Evolutionary conservation across 2,329 filamentous ascomycete species (phyloP), one percentile per base, ranked within the genome.

Genomic region (Phoma sp.): DNA sequence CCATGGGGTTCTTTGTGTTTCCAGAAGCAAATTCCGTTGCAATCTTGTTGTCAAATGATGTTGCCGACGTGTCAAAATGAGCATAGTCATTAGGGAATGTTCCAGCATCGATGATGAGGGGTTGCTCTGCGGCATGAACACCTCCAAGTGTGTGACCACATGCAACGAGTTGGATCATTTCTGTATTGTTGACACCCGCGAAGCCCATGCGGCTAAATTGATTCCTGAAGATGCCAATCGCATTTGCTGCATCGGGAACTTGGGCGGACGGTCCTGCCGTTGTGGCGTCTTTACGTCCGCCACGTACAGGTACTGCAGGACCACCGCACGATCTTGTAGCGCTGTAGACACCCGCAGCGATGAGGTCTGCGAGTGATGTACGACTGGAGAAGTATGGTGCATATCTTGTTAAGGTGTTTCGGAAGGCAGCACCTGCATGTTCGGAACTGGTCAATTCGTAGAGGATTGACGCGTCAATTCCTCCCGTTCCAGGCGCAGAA

Each of bases 131-230:
- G 21, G 76, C 74, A 69, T 87, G 85, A 7, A 87, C 84, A 14
- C 84, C 82, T 18, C 85, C 85, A 18, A 88, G 68, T 0, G 83
- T 83, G 66, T 88, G 85, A 2, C 85, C 85, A 64, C 85, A 88
- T 9, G 84, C 84, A 1, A 80, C 80, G 20, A 85, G 74, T 62
- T 83, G 79, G 34, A 87, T 85, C 83, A 87, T 87, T 59, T 87
- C 83, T 14, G 76, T 68, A 10, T 68, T 68, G 9, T 48, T 47
- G 25, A 47, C 25, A 17, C 50, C 50, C 43, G 71, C 79, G 71
- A 87, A 87, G 5, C 85, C 85, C 77, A 86, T 83, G 42, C 84
- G 79, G 5, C 72, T 51, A 61, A 87, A 87, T 65, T 85, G 83
- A 43, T 81, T 78, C 45, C 73, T 65, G 62, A 87, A 86, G 1